These are phyloP conservation scores for Pogostemon cablin DNA, from an alignment of 257 asterid species.

Conservation along the genomic window DNA sequence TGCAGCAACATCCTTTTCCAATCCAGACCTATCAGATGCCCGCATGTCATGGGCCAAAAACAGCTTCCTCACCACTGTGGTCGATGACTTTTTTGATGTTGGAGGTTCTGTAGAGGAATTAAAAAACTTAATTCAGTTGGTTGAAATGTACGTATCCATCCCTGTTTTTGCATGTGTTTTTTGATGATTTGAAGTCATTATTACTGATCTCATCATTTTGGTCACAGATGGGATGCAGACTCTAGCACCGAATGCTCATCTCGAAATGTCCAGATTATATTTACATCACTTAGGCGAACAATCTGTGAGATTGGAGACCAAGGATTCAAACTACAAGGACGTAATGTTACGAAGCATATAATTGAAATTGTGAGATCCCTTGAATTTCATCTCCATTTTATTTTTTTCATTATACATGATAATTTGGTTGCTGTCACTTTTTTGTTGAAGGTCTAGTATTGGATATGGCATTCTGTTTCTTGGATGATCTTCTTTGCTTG, in stretches of 20 bases:
- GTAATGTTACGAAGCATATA: conserved; percentile 57
- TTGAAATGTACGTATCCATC: conserved; percentile 51
- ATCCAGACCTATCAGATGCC: conserved; percentile 79
- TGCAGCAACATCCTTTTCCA: conserved; percentile 70
- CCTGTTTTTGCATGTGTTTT: conserved; percentile 14
- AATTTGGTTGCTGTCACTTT: background rate
- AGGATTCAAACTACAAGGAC: conserved; percentile 59
- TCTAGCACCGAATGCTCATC: conserved; percentile 57
- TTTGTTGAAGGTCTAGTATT: background rate
- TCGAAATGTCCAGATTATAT: conserved; percentile 64
- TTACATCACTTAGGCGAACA: conserved; percentile 65
- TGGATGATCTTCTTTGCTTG: background rate
- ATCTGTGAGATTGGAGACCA: conserved; percentile 66
- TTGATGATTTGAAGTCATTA: conserved; percentile 13
- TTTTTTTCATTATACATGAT: background rate
- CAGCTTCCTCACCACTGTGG: conserved; percentile 78
- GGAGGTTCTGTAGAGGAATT: conserved; percentile 88
- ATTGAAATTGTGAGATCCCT: conserved; percentile 65
- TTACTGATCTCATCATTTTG: conserved; percentile 3
- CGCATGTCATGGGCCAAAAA: conserved; percentile 96
- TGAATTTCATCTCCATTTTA: conserved; percentile 20
- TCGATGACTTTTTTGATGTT: conserved; percentile 87
- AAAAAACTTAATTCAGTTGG: conserved; percentile 60
- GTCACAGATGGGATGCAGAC: conserved; percentile 77
- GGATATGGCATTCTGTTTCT: background rate